Evolutionary conservation across 495 filamentous ascomycete genomes (phyloP).

Genomic region (Astrothelium subdiscretum): DNA sequence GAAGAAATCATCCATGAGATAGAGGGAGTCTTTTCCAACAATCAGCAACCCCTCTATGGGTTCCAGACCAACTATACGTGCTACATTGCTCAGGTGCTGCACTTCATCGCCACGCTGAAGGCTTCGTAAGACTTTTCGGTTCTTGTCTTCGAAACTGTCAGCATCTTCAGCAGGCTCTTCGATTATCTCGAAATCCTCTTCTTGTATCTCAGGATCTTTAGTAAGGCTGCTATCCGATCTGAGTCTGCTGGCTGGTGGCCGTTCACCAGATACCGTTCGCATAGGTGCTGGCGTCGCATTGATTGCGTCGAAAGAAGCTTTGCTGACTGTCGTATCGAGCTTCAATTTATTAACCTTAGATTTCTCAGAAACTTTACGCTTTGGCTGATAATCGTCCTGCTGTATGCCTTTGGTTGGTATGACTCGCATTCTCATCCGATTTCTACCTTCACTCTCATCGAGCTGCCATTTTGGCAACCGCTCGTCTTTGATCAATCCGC

Average conservation of each 20-base stretch:
- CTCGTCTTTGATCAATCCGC: constrained; percentile 61
- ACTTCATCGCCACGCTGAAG: constrained; percentile 84
- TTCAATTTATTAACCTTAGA: constrained; percentile 22
- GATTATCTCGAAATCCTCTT: constrained; percentile 91
- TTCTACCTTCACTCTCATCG: constrained; percentile 88
- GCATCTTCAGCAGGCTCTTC: constrained; percentile 75
- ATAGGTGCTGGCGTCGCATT: constrained; percentile 8
- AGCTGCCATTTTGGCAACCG: constrained; percentile 69
- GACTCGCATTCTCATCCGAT: constrained; percentile 83
- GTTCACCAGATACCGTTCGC: background rate
- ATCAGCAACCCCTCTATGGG: constrained; percentile 86
- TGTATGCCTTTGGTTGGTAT: constrained; percentile 51
- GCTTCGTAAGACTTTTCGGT: constrained; percentile 91
- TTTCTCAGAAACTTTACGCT: constrained; percentile 45
- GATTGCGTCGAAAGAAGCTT: constrained; percentile 11
- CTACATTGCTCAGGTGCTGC: constrained; percentile 90
- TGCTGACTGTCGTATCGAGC: constrained; percentile 31
- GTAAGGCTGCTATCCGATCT: constrained; percentile 18
- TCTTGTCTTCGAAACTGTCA: constrained; percentile 90
- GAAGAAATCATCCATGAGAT: constrained; percentile 91
- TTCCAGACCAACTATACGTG: constrained; percentile 83
- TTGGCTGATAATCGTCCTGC: constrained; percentile 63
- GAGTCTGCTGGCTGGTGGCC: constrained; percentile 7
- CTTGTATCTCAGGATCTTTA: constrained; percentile 26
- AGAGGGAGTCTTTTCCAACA: constrained; percentile 82